phyloP scores from a whole-genome alignment of 106 monocot genomes.

The Dendrobium officinale region DNA sequence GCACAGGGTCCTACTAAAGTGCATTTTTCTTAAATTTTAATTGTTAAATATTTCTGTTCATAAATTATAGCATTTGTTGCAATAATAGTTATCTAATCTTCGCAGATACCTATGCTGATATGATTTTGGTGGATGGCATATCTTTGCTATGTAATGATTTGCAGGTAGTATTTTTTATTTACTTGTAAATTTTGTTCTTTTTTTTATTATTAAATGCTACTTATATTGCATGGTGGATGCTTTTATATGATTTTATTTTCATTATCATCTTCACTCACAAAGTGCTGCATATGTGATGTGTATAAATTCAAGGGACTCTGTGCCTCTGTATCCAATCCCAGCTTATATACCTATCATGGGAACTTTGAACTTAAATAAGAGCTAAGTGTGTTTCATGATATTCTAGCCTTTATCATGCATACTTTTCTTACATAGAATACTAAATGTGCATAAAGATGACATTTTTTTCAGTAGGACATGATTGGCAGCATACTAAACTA shows the following conservation, averaged over 20 bases:
- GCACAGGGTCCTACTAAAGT: background rate
- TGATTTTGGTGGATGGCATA: slow-evolving; percentile 89
- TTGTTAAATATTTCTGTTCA: background rate
- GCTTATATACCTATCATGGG: background rate
- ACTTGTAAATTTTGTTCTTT: background rate
- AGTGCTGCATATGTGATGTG: background rate
- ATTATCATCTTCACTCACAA: background rate
- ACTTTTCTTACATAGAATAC: background rate
- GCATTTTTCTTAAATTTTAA: background rate
- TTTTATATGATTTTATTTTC: background rate
- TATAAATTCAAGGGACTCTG: background rate
- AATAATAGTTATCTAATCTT: slow-evolving; percentile 10
- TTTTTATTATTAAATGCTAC: background rate
- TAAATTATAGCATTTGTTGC: background rate
- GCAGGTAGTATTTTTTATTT: slow-evolving; percentile 39
- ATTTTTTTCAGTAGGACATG: background rate
- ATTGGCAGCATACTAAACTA: background rate
- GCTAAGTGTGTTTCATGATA: background rate
- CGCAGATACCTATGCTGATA: slow-evolving; percentile 83
- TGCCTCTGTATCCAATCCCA: background rate
- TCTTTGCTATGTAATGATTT: slow-evolving; percentile 92
- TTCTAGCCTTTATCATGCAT: background rate
- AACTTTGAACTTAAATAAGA: background rate
- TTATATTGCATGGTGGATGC: background rate
- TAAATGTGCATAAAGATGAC: background rate